phyloP scores from a whole-genome alignment of 2,329 filamentous ascomycete species.

The Xylaria multiplex region DNA sequence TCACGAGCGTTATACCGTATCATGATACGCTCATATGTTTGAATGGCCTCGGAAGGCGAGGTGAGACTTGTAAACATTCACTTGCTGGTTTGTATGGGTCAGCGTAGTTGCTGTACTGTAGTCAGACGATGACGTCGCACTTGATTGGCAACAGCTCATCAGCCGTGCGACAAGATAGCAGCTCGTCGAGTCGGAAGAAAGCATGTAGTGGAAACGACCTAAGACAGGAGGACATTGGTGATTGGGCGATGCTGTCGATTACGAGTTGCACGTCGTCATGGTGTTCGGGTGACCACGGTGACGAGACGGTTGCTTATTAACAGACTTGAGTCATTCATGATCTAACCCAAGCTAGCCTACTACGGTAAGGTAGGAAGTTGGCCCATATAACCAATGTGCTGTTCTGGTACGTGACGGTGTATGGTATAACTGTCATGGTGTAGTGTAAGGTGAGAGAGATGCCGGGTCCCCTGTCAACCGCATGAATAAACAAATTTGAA shows the following conservation, averaged over 20 bases:
- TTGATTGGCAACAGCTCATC: conserved; percentile 27
- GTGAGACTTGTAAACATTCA: neutral
- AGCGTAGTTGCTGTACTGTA: neutral
- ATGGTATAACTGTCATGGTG: too few species aligned
- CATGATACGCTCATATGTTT: too few species aligned
- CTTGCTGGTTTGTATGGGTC: conserved; percentile 16
- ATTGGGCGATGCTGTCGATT: conserved; percentile 7
- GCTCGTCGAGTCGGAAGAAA: conserved; percentile 7
- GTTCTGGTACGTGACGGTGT: neutral
- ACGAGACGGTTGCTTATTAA: conserved; percentile 4
- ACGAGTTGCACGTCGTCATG: conserved; percentile 15
- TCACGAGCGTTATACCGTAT: too few species aligned
- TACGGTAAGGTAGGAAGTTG: neutral
- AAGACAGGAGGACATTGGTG: neutral
- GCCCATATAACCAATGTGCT: neutral
- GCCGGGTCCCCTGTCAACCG: conserved; percentile 25
- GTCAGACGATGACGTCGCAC: conserved; percentile 7
- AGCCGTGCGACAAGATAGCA: conserved; percentile 1
- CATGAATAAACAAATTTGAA: conserved; percentile 33
- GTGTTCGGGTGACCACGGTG: conserved; percentile 14
- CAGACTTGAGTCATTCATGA: conserved; percentile 18
- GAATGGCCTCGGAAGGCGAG: too few species aligned
- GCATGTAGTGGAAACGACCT: conserved; percentile 3
- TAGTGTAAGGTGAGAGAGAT: too few species aligned
- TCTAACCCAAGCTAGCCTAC: neutral